These are phyloP conservation scores for Nemania sp. DNA, from an alignment of 2,329 filamentous ascomycete species.

Conservation along the genomic window DNA sequence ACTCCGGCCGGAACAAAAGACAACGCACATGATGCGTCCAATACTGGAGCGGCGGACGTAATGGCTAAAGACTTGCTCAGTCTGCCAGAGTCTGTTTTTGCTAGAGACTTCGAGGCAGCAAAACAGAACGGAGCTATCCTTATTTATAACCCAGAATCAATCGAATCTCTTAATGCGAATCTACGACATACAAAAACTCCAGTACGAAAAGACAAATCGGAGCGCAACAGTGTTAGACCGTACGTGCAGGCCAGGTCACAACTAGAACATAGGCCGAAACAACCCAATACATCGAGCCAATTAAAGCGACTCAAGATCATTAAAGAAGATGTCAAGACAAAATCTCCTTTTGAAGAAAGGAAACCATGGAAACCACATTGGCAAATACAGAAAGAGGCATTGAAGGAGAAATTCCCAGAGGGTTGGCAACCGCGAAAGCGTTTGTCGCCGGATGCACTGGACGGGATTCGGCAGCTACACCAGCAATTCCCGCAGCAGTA, in stretches of 20 bases:
- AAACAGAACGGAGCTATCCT: constrained; percentile 35
- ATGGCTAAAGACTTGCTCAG: constrained; percentile 7
- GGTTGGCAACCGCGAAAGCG: constrained; percentile 84
- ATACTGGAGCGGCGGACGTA: neutral
- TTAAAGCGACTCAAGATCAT: constrained; percentile 35
- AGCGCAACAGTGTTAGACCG: neutral
- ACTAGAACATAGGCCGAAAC: constrained; percentile 3
- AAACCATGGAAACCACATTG: constrained; percentile 56
- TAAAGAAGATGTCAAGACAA: constrained; percentile 21
- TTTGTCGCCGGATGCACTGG: constrained; percentile 86
- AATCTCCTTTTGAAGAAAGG: neutral
- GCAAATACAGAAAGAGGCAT: constrained; percentile 73
- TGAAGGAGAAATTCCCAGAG: constrained; percentile 77
- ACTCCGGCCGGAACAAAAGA: neutral
- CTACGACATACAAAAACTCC: neutral
- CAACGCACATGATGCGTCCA: neutral
- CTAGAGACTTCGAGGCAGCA: constrained; percentile 27
- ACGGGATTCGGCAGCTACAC: constrained; percentile 85
- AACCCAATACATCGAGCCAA: constrained; percentile 21
- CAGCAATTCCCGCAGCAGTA: constrained; percentile 75
- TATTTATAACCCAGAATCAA: constrained; percentile 42
- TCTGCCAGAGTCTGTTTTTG: constrained; percentile 17
- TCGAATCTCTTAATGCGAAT: constrained; percentile 33
- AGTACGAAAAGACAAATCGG: neutral
- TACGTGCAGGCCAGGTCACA: neutral